Base-by-base conservation (phyloP, 208 protist species). In the Leishmania lainsoni region DNA sequence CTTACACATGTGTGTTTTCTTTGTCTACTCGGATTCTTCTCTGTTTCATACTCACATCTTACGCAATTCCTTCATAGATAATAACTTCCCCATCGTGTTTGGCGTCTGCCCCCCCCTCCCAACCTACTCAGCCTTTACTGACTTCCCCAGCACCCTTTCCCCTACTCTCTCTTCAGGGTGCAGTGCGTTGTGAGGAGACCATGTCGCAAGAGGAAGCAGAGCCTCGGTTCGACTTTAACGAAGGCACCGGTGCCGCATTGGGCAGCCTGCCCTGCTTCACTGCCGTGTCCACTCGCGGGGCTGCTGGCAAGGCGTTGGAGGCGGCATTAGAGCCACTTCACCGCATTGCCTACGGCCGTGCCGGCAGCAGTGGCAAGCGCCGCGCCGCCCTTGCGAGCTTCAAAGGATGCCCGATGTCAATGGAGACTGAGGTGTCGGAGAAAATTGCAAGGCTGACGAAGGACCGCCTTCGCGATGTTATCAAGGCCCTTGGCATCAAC, bases 241-340 rank as follows among this genome's bases (percentile, higher is more conserved):
- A 89, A 49, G 93, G 93, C 17, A 77, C 51, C 1, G 93, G 93
- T 0, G 90, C 75, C 6, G 76, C 83, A 17, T 86, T 97, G 3
- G 83, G 81, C 49, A 77, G 89, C 65, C 77, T 95, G 9, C 86
- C 87, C 39, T 92, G 89, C 81, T 88, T 96, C 78, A 84, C 79
- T 26, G 68, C 59, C 48, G 78, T 86, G 10, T 45, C 76, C 5
- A 78, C 58, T 22, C 87, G 91, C 26, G 79, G 87, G 10, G 81
- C 71, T n/a, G 89, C 87, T 17, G 75, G 72, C 3, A 83, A 86
- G 63, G 66, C 76, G 16, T 78, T 95, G 17, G 93, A 97, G 78
- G 49, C 75, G 1, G 87, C 83, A 6, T 73, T 95, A 16, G 92
- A 97, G 84, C 84, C 88, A 29, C 83, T 97, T 26, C 93, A 97